These are phyloP conservation scores for Alternaria novae-zelandiae DNA, from an alignment of 2,329 filamentous ascomycete genomes.

Conservation along the genomic window DNA sequence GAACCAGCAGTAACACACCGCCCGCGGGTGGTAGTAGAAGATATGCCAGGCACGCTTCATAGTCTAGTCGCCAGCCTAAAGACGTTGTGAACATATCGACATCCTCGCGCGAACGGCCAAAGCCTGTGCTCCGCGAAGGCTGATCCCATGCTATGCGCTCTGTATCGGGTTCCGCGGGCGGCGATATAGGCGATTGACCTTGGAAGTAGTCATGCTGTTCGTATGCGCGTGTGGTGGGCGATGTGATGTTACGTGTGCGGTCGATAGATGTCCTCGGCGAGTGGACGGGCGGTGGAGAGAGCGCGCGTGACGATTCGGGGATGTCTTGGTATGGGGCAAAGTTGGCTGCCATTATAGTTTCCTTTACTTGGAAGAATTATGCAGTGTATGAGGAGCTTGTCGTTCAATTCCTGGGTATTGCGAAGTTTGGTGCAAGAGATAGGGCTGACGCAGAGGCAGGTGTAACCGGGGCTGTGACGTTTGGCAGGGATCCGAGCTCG, in stretches of 20 bases:
- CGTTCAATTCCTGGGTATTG: not conserved
- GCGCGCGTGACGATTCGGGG: constrained; percentile 80
- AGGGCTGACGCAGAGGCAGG: constrained; percentile 18
- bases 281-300: constrained; percentile 70
- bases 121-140: constrained; percentile 14
- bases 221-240: constrained; percentile 42
- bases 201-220: constrained; percentile 52
- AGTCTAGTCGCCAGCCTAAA: constrained; percentile 82
- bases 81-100: constrained; percentile 86
- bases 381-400: not conserved
- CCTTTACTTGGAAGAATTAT: not conserved
- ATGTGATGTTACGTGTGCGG: constrained; percentile 40
- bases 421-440: constrained; percentile 6
- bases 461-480: constrained; percentile 19
- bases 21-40: constrained; percentile 83
- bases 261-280: constrained; percentile 48
- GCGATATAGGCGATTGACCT: constrained; percentile 6
- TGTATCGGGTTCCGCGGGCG: constrained; percentile 16
- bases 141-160: constrained; percentile 41
- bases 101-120: constrained; percentile 63
- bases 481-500: constrained; percentile 23
- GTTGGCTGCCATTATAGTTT: constrained; percentile 53
- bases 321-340: constrained; percentile 97
- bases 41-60: constrained; percentile 91
- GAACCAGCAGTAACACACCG: constrained; percentile 79